Evolutionary conservation across 306 rosid genomes (phyloP), one percentile per base, ranked within the genome.

Genomic region (Chamaecrista fasciculata): DNA sequence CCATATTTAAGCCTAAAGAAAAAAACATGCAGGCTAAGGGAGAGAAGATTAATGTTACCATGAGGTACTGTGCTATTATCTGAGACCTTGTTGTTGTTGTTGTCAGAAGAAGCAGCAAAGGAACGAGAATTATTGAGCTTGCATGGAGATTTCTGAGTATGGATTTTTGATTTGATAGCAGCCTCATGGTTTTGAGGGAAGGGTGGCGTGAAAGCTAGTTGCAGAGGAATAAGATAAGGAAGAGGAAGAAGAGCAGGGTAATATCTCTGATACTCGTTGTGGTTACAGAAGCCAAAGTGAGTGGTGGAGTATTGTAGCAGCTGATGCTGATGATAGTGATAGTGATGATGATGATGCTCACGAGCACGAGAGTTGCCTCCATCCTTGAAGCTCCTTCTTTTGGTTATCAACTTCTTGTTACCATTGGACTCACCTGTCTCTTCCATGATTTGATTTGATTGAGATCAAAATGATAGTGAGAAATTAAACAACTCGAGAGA

Each of bases 171-270:
- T 46, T 74, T 75, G 67, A 82, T 23, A 80, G 47, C 65, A n/a
- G n/a, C n/a, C n/a, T n/a, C n/a, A 19, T 75, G 87, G 74, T 80
- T 86, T 59, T 79, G 90, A 74, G 85, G 89, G 61, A 82, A 79
- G 18, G 93, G 80, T 21, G 91, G 96, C 73, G 87, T 59, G 9
- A 89, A 62, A 81, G 96, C 84, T 2, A 82, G 86, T 52, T 88
- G 98, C 28, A 88, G 82, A 37, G 97, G 96, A 23, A 87, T 70
- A 44, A 85, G 90, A 60, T 90, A 76, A 51, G 98, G 98, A 16
- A 86, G 83, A 57, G 96, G 96, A 82, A 90, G 97, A 78, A 90
- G 85, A 79, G 96, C 84, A 8, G 91, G 96, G 78, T 77, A 86
- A 58, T 82, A 88, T 67, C 90, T 83, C 63, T 82, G 91, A 68